Percentiles rank a stretch among this genome's conserved stretches.
phyloP scores from a whole-genome alignment of 352 stramenopile genomes.

The Peronosclerospora sorghi region DNA sequence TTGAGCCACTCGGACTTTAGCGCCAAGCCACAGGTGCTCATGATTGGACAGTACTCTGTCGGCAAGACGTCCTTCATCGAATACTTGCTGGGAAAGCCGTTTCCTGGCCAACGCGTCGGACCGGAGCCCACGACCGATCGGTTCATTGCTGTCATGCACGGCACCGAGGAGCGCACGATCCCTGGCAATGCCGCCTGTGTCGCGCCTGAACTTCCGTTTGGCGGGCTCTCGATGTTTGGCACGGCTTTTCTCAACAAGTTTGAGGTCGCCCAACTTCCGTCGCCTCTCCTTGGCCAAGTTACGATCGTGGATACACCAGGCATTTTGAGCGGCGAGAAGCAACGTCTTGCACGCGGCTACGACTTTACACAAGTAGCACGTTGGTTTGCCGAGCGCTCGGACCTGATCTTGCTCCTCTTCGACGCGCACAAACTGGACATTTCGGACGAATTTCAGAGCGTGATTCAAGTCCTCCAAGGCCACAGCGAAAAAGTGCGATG shows the following conservation, averaged over 20 bases:
- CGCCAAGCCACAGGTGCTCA: slow-evolving; percentile 95
- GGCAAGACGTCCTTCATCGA: not conserved
- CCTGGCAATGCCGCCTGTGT: slow-evolving; percentile 95
- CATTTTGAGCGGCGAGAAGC: slow-evolving; percentile 98
- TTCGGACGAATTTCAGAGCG: not conserved
- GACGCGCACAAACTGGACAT: slow-evolving; percentile 65
- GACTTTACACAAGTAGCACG: slow-evolving; percentile 90
- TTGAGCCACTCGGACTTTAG: slow-evolving; percentile 94
- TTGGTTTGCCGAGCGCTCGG: slow-evolving; percentile 93
- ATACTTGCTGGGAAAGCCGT: slow-evolving; percentile 76
- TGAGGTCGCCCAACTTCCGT: slow-evolving; percentile 91
- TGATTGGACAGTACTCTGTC: slow-evolving; percentile 95
- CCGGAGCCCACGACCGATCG: slow-evolving; percentile 97
- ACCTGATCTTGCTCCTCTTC: slow-evolving; percentile 98
- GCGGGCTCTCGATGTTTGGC: slow-evolving; percentile 92
- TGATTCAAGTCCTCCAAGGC: slow-evolving; percentile 51
- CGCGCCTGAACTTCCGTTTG: slow-evolving; percentile 89
- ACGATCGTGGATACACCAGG: slow-evolving; percentile 97
- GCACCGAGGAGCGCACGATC: slow-evolving; percentile 92
- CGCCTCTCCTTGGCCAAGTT: slow-evolving; percentile 89
- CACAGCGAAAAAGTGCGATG: slow-evolving; percentile 95
- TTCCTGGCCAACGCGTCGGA: slow-evolving; percentile 93
- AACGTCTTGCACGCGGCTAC: slow-evolving; percentile 93
- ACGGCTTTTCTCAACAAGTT: slow-evolving; percentile 98
- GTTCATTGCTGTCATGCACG: slow-evolving; percentile 97